Conservation (phyloP, 1,284 basidiomycete species). For the Caloboletus firmus region DNA sequence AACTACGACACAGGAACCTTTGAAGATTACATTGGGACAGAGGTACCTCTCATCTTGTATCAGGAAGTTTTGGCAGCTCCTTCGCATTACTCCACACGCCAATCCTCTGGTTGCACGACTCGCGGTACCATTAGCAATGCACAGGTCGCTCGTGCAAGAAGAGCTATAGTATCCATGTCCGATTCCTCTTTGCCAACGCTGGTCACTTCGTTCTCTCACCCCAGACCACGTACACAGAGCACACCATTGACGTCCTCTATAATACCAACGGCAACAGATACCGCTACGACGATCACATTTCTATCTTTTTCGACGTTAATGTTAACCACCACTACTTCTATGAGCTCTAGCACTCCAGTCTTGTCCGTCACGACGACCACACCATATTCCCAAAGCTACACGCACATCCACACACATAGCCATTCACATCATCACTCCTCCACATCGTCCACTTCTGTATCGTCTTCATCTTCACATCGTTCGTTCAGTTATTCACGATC, state of each 20-base stretch:
- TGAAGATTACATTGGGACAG: slow-evolving; percentile 55
- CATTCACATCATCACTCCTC: slow-evolving; percentile 2
- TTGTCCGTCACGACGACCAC: neutral
- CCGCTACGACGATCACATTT: slow-evolving; percentile 9
- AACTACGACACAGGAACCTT: slow-evolving; percentile 59
- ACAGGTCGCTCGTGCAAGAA: slow-evolving; percentile 33
- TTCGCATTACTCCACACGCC: slow-evolving; percentile 54
- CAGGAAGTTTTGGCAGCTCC: slow-evolving; percentile 65
- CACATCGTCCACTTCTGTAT: neutral
- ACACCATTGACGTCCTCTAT: neutral
- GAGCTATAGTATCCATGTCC: slow-evolving; percentile 16
- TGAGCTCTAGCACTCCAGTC: neutral
- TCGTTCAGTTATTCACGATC: neutral
- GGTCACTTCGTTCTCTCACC: slow-evolving; percentile 6
- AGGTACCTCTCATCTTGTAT: slow-evolving; percentile 61
- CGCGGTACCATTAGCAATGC: slow-evolving; percentile 46
- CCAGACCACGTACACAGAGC: neutral
- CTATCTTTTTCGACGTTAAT: slow-evolving; percentile 5
- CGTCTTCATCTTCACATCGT: neutral
- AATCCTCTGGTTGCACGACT: slow-evolving; percentile 53
- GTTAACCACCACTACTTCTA: neutral
- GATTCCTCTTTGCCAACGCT: slow-evolving; percentile 11
- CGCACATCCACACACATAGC: neutral
- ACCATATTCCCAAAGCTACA: neutral
- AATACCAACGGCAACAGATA: neutral